Conservation (phyloP, 176 grass and related monocot species). For the maize (Zea mays) region Zm-B73-REFERENCE-NAM-5.0 NC_050103.1:154711001-154711500, state of each 20-base stretch:
- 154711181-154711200: background rate
- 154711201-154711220: background rate
- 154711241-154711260: constrained; percentile 1
- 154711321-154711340: constrained; percentile 52
- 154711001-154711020: background rate
- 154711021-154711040: background rate
- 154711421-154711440: constrained; percentile 38
- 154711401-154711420: constrained; percentile 18
- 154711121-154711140: background rate
- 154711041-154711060: background rate
- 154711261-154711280: background rate
- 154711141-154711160: constrained; percentile 17
- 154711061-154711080: background rate
- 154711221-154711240: background rate
- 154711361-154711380: constrained; percentile 98
- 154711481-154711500: background rate
- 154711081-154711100: background rate
- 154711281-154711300: constrained; percentile 1
- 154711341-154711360: constrained; percentile 79
- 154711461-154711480: constrained; percentile 6
- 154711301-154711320: constrained; percentile 14
- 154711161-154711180: constrained; percentile 10
- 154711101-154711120: background rate
- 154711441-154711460: constrained; percentile 29
- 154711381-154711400: constrained; percentile 96